A percentile compares a stretch with the other conserved stretches of the same genome.
Conservation (phyloP, 1,139 yeast genomes). For the Kurtzmaniella natalensis region DNA sequence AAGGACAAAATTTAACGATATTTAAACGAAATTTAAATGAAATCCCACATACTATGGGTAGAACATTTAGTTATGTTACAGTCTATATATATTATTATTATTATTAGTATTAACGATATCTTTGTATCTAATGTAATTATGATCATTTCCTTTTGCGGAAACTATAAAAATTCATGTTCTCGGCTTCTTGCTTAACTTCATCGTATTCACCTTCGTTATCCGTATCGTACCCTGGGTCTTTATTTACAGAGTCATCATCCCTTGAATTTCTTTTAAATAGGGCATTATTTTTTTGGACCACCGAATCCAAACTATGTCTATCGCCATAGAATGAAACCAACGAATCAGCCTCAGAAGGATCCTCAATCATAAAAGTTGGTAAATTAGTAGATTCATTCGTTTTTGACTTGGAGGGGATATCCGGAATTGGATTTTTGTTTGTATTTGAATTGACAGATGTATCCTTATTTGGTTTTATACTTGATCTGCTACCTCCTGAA, state of each 20-base stretch:
- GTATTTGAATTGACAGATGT: not conserved
- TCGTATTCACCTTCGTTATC: slow-evolving; percentile 7
- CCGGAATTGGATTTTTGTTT: not conserved
- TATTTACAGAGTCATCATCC: slow-evolving; percentile 6
- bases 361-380: slow-evolving; percentile 1
- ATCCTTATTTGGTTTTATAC: not conserved
- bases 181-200: slow-evolving; percentile 1
- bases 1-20: too few species aligned
- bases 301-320: slow-evolving; percentile 3
- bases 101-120: too few species aligned
- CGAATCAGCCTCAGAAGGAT: slow-evolving; percentile 3
- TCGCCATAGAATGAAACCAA: not conserved
- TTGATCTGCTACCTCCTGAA: not conserved
- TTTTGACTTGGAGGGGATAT: not conserved
- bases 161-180: slow-evolving; percentile 3
- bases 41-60: too few species aligned
- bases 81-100: too few species aligned
- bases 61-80: too few species aligned
- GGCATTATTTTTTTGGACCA: slow-evolving; percentile 1
- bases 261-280: not conserved
- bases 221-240: slow-evolving; percentile 6
- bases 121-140: too few species aligned
- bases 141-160: slow-evolving; percentile 6
- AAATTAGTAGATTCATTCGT: not conserved
- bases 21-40: too few species aligned